Percentiles rank a stretch among this genome's conserved stretches.
Evolutionary conservation across 345 rosid genomes (phyloP).

Genomic region (Moringa oleifera): DNA sequence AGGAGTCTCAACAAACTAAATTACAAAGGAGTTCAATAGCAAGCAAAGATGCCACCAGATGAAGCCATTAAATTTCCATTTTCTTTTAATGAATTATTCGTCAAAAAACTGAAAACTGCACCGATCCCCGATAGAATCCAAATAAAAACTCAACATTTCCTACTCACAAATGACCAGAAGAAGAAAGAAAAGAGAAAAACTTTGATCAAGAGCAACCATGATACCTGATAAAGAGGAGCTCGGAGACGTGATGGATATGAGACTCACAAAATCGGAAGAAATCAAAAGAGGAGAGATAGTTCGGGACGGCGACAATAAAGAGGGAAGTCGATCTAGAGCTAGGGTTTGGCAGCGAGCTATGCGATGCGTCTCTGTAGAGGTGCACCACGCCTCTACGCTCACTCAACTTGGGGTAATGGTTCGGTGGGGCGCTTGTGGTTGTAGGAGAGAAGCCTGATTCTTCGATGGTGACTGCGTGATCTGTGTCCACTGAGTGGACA

Average conservation of each 20-base stretch:
- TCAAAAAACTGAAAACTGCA: no score
- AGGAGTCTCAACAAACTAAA: no score
- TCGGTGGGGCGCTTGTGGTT: conserved; percentile 21
- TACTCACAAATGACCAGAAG: neutral
- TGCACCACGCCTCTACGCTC: conserved; percentile 78
- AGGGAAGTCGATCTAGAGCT: conserved; percentile 62
- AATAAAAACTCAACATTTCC: no score
- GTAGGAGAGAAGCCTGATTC: conserved; percentile 40
- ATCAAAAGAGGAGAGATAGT: conserved; percentile 66
- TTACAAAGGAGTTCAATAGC: no score
- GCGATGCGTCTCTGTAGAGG: conserved; percentile 56
- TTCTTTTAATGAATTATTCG: no score
- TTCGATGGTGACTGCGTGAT: conserved; percentile 45
- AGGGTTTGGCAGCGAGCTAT: conserved; percentile 62
- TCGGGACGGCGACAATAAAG: conserved; percentile 82
- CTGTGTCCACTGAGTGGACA: conserved; percentile 80
- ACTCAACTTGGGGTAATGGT: conserved; percentile 33
- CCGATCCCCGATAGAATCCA: no score
- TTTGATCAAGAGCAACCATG: neutral
- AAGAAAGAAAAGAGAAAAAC: neutral
- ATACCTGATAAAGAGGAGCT: conserved; percentile 69
- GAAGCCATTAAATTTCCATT: no score
- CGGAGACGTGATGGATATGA: conserved; percentile 36
- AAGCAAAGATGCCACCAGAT: no score
- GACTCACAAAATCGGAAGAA: conserved; percentile 66